A percentile compares a stretch with the other conserved stretches of the same genome.
Evolutionary conservation across 2,329 filamentous ascomycete species (phyloP).

Genomic region (Alternaria ventricosa): DNA sequence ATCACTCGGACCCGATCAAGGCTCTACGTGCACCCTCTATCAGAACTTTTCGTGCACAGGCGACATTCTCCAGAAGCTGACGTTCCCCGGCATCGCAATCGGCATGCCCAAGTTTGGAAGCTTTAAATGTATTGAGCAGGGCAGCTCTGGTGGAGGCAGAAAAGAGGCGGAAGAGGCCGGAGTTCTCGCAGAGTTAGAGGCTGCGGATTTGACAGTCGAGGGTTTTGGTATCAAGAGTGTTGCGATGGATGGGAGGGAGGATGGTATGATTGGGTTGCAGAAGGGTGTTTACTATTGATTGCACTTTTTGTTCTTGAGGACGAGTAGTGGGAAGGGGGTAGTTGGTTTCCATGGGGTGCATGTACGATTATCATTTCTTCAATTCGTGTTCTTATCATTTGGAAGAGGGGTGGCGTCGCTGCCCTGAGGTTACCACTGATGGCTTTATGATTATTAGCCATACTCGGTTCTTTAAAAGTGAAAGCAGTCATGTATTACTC

Average conservation of each 20-base stretch:
- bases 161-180: slow-evolving; percentile 4
- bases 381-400: not conserved
- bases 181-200: slow-evolving; percentile 21
- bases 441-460: not conserved
- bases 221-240: slow-evolving; percentile 26
- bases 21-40: slow-evolving; percentile 37
- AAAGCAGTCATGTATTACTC: not conserved
- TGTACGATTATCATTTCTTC: not conserved
- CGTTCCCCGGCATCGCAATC: slow-evolving; percentile 32
- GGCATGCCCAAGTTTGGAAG: slow-evolving; percentile 30
- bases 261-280: slow-evolving; percentile 43
- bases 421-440: not conserved
- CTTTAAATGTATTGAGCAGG: slow-evolving; percentile 32
- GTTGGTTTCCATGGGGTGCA: not conserved
- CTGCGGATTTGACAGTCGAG: slow-evolving; percentile 33
- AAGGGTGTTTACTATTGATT: slow-evolving; percentile 38
- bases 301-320: not conserved
- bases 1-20: slow-evolving; percentile 43
- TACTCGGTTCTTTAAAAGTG: not conserved
- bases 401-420: not conserved
- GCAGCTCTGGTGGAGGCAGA: not conserved
- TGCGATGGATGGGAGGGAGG: slow-evolving; percentile 32
- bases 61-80: slow-evolving; percentile 20
- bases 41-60: slow-evolving; percentile 30
- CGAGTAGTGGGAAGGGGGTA: not conserved